Conservation (phyloP, 2,329 filamentous ascomycete species). For the Epichloe coenophiala region DNA sequence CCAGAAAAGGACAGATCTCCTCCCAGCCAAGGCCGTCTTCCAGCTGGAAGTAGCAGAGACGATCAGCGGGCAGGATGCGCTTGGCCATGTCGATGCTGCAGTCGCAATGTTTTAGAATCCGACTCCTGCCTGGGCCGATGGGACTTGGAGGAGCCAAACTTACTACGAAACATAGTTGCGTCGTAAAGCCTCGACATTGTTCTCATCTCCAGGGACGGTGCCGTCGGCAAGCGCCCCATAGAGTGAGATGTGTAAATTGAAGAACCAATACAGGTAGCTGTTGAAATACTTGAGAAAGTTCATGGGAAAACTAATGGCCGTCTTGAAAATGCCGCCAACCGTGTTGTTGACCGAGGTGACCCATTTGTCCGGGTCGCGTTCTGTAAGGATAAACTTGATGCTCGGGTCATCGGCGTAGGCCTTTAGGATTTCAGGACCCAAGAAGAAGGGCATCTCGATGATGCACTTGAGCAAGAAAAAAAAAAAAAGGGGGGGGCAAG, state of each 20-base stretch:
- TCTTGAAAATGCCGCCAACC: constrained; percentile 3
- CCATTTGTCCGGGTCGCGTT: constrained; percentile 2
- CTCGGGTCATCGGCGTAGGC: too few species aligned
- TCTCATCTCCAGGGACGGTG: not conserved
- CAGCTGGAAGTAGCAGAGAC: constrained; percentile 16
- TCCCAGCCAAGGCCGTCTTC: constrained; percentile 24
- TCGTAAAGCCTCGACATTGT: not conserved
- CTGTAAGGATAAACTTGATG: too few species aligned
- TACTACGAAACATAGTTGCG: constrained; percentile 2
- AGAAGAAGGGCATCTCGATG: too few species aligned
- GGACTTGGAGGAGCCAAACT: not conserved
- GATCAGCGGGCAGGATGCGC: constrained; percentile 13
- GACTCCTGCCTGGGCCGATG: not conserved
- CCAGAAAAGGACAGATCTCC: constrained; percentile 21
- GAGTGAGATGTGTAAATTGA: constrained; percentile 1
- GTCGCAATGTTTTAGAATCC: not conserved
- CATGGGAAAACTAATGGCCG: constrained; percentile 11
- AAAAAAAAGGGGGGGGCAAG: too few species aligned
- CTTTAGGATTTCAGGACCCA: too few species aligned
- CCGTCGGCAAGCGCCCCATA: not conserved
- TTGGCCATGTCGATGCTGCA: constrained; percentile 14
- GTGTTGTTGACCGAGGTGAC: constrained; percentile 14
- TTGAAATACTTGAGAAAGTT: constrained; percentile 15
- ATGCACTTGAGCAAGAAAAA: too few species aligned
- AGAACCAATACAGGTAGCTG: constrained; percentile 1